phyloP scores from a whole-genome alignment of 83 land plant genomes.

The Larix sibirica region DNA sequence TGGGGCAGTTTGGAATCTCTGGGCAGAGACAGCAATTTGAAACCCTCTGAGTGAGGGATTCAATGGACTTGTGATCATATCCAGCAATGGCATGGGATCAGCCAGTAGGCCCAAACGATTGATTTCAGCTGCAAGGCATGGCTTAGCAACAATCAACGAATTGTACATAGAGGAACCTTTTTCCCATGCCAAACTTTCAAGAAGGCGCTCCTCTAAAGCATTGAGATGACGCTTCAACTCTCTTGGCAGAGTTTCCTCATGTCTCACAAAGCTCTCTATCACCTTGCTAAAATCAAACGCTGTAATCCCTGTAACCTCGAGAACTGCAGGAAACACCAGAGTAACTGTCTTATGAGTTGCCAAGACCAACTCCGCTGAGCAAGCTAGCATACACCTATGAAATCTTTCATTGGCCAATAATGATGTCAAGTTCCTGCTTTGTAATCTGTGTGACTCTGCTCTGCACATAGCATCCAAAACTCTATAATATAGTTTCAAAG shows the following conservation, averaged over 20 bases:
- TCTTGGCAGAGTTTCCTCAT: conserved; percentile 91
- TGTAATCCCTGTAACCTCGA: conserved; percentile 94
- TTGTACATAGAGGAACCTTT: conserved; percentile 96
- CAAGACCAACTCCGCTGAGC: conserved; percentile 93
- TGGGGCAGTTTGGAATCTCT: no score
- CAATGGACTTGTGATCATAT: conserved; percentile 54
- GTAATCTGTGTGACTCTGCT: conserved; percentile 66
- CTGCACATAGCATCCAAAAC: not conserved
- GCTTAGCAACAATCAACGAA: conserved; percentile 85
- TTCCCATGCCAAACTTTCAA: conserved; percentile 97
- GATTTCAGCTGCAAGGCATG: conserved; percentile 62
- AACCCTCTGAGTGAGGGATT: conserved; percentile 30
- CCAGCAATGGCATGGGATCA: conserved; percentile 93
- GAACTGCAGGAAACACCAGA: conserved; percentile 87
- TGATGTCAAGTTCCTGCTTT: conserved; percentile 75
- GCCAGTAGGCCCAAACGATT: conserved; percentile 77
- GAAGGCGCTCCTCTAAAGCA: conserved; percentile 84
- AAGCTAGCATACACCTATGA: conserved; percentile 97
- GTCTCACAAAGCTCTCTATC: conserved; percentile 91
- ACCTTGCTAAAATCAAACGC: conserved; percentile 97
- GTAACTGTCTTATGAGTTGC: conserved; percentile 91
- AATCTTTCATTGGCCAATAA: conserved; percentile 90
- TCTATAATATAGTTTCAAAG: no score
- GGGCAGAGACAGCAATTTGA: no score
- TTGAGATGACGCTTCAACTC: conserved; percentile 93